Evolutionary conservation across 2,329 filamentous ascomycete species (phyloP).

Genomic region (Escovopsis sp.): DNA sequence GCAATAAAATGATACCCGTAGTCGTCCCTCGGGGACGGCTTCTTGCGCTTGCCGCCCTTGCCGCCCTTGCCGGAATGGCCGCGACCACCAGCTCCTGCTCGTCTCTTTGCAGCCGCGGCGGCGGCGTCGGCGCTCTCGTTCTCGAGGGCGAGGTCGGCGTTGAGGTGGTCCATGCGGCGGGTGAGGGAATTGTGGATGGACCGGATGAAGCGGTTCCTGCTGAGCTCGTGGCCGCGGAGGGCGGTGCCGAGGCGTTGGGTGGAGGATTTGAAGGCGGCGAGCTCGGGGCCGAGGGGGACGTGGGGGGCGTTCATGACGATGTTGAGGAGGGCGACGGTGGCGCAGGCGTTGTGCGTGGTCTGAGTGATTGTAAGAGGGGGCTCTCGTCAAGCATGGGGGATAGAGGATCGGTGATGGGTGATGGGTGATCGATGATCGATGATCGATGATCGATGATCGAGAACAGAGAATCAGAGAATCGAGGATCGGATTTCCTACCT

Average conservation of each 20-base stretch:
- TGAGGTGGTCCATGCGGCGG: conserved; percentile 59
- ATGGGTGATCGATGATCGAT: no score
- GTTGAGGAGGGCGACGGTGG: conserved; percentile 82
- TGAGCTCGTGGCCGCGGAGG: conserved; percentile 60
- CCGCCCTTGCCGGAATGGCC: conserved; percentile 23
- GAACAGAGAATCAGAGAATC: not conserved
- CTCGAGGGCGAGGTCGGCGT: conserved; percentile 49
- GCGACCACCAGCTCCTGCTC: conserved; percentile 21
- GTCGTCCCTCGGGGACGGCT: conserved; percentile 34
- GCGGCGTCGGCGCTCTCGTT: conserved; percentile 32
- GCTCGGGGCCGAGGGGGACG: conserved; percentile 52
- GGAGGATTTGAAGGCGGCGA: conserved; percentile 56
- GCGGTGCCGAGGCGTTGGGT: conserved; percentile 55
- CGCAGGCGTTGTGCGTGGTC: conserved; percentile 75
- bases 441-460: conserved; percentile 4
- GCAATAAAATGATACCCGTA: conserved; percentile 76
- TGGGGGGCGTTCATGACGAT: conserved; percentile 72
- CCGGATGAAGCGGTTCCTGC: conserved; percentile 61
- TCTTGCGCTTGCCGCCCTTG: conserved; percentile 15
- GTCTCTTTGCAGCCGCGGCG: conserved; percentile 19
- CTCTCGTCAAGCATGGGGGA: no score
- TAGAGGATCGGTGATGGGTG: no score
- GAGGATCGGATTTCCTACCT: conserved; percentile 34
- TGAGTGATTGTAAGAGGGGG: no score
- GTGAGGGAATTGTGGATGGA: conserved; percentile 80